Evolutionary conservation across 2,329 filamentous ascomycete species (phyloP), one percentile per base, ranked within the genome.

Genomic region (Aspergillus vadensis): DNA sequence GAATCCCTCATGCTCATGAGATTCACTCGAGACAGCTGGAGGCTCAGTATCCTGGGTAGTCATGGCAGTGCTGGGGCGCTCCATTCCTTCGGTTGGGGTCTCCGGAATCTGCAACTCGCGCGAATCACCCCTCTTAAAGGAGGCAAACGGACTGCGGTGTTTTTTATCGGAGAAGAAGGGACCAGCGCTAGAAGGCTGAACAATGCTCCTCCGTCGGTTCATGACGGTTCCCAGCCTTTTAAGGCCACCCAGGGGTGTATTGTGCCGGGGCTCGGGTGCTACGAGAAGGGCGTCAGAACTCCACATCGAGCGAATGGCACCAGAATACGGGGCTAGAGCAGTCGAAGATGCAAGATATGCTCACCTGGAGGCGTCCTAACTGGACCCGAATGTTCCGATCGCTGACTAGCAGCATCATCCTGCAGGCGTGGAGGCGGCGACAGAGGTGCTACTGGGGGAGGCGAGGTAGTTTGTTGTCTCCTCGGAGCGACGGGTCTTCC

Each of bases 371-470:
- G 69, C 44, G 74, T 67, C 61, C 72, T 71, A 32, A 66, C 67
- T 59, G 72, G 74, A 19, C 72, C 79, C 51, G 81, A 84, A 67
- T 77, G 62, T 57, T 79, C 80, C 60, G 85, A 86, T 63, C 81
- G 82, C 64, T 85, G 82, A 67, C 84, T 85, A 59, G 80, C 77
- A 59, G 79, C 74, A 72, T 87, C 85, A 67, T 87, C 85, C 48
- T 77, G 74, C 55, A 75, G 67, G 49, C 70, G 75, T 17, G 79
- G 74, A 8, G 78, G 74, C 21, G 78, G 74, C 25, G 74, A 72
- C 55, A 77, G 72, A 51, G 77, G 73, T 47, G 72, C 70, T 41
- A 63, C 63, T 15, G 65, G 64, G 47, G 71, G 69, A 58, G 70
- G 64, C 65, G 62, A 65, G 32, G 62, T 23, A 23, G 41, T 64